Percentiles rank a stretch among this genome's conserved stretches.
Evolutionary conservation across 441 rosid species (phyloP).

Genomic region (Breynia disticha): DNA sequence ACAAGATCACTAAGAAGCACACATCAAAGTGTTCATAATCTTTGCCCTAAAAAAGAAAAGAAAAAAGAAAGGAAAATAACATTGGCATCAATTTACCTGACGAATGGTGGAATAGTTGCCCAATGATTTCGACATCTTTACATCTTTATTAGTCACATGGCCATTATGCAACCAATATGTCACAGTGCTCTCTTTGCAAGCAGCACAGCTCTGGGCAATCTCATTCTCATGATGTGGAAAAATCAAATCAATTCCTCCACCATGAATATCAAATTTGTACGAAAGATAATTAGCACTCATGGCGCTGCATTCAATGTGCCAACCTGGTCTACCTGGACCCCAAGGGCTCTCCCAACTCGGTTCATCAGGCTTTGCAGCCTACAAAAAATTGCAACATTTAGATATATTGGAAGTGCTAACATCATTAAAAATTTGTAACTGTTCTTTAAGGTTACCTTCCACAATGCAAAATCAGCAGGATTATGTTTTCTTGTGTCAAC

Average conservation of each 20-base stretch:
- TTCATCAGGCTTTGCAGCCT: conserved; percentile 89
- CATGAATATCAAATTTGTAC: conserved; percentile 74
- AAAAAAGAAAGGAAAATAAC: not conserved
- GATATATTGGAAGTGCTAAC: not conserved
- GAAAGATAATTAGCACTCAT: conserved; percentile 82
- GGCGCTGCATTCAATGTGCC: conserved; percentile 99
- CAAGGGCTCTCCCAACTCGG: conserved; percentile 87
- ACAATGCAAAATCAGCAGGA: conserved; percentile 89
- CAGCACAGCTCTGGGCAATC: conserved; percentile 81
- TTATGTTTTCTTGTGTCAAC: conserved; percentile 76
- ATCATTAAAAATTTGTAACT: not conserved
- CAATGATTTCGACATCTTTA: conserved; percentile 88
- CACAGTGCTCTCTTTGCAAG: conserved; percentile 49
- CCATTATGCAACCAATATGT: conserved; percentile 94
- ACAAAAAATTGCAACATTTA: conserved; percentile 18
- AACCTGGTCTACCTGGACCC: conserved; percentile 94
- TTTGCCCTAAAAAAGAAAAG: not conserved
- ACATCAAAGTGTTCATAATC: no score
- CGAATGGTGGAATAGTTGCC: conserved; percentile 75
- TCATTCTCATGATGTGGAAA: conserved; percentile 98
- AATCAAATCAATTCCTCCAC: conserved; percentile 86
- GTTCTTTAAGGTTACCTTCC: conserved; percentile 50
- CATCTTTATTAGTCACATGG: conserved; percentile 70
- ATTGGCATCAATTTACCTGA: conserved; percentile 31
- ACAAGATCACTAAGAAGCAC: no score